Evolutionary conservation across 1,284 basidiomycete species (phyloP).

Genomic region (Coniferiporia weirii): DNA sequence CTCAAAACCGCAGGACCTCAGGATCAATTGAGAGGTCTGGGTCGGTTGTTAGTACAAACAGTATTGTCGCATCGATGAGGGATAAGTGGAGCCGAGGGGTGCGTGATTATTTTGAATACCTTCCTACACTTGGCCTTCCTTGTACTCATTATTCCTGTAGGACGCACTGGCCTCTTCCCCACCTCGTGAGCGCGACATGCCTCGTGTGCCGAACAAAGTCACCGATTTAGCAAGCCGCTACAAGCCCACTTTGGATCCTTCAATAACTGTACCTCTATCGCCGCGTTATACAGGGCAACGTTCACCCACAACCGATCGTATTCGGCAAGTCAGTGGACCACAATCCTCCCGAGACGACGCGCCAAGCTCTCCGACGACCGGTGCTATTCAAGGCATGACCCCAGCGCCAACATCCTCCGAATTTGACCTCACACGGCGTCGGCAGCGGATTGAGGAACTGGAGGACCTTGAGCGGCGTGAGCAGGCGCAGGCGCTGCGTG

Average conservation of each 20-base stretch:
- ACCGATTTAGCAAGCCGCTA: slow-evolving; percentile 62
- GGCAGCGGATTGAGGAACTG: slow-evolving; percentile 45
- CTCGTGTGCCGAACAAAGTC: slow-evolving; percentile 58
- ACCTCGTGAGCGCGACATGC: slow-evolving; percentile 45
- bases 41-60: slow-evolving; percentile 47
- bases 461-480: slow-evolving; percentile 47
- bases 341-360: background rate
- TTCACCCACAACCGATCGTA: slow-evolving; percentile 6
- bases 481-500: slow-evolving; percentile 48
- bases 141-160: slow-evolving; percentile 28
- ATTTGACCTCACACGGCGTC: slow-evolving; percentile 30
- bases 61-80: slow-evolving; percentile 63
- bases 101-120: slow-evolving; percentile 24
- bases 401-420: slow-evolving; percentile 23
- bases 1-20: slow-evolving; percentile 20
- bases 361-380: background rate
- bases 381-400: background rate
- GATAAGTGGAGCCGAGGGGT: slow-evolving; percentile 57
- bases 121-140: slow-evolving; percentile 2
- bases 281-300: slow-evolving; percentile 8
- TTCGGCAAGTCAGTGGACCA: slow-evolving; percentile 8
- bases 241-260: slow-evolving; percentile 33
- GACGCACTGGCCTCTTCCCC: slow-evolving; percentile 47
- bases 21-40: slow-evolving; percentile 40
- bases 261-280: background rate